Evolutionary conservation across 345 rosid genomes (phyloP).

Genomic region (Brassica incana): DNA sequence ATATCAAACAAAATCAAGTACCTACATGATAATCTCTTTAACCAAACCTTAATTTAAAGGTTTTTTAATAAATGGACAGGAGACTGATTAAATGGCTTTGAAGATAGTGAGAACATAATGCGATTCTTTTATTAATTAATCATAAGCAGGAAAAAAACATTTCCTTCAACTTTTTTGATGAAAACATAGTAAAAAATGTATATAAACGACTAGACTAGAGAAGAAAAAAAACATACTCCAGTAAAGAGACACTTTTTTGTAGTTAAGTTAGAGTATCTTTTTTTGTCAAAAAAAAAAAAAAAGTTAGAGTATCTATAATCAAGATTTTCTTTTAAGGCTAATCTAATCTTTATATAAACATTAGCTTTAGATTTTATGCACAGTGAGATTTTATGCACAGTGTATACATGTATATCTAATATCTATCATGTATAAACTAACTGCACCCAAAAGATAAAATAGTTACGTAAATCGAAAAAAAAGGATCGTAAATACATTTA

Average conservation of each 20-base stretch:
- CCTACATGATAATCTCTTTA: conserved; percentile 22
- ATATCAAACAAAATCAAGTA: conserved; percentile 8
- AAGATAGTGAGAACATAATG: conserved; percentile 3
- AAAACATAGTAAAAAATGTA: not conserved
- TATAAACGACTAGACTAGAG: too few species aligned
- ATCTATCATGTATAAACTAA: not conserved
- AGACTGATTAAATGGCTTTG: conserved; percentile 4
- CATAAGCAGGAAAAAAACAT: conserved; percentile 24
- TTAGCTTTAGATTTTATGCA: not conserved
- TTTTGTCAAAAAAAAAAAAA: too few species aligned
- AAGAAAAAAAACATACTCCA: too few species aligned
- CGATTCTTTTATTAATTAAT: not conserved
- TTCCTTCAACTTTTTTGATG: not conserved
- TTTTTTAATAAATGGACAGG: not conserved
- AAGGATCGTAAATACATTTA: not conserved
- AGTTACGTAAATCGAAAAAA: not conserved
- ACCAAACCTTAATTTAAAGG: conserved; percentile 1
- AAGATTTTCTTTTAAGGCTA: not conserved
- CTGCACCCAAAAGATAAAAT: not conserved
- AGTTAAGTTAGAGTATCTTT: not conserved
- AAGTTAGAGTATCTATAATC: not conserved
- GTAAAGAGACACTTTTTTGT: not conserved
- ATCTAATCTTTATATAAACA: not conserved
- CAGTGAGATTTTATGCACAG: not conserved
- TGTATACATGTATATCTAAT: not conserved